These are phyloP conservation scores for Suillus bovinus DNA, from an alignment of 768 basidiomycete genomes.

Conservation along the genomic window DNA sequence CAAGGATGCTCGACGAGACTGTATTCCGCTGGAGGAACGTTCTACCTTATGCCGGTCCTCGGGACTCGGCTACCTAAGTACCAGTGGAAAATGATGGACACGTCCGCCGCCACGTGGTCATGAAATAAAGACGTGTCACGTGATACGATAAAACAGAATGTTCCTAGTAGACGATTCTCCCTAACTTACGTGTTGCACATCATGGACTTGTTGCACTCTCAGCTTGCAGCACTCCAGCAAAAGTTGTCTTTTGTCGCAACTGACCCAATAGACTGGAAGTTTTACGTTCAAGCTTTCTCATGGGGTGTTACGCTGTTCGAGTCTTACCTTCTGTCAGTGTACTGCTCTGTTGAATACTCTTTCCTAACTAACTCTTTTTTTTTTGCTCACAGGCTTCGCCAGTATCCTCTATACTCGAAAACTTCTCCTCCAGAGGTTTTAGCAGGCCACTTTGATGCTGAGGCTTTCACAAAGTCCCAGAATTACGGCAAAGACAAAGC, in stretches of 20 bases:
- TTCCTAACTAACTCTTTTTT: constrained; percentile 8
- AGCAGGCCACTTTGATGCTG: constrained; percentile 61
- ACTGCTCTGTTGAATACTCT: constrained; percentile 2
- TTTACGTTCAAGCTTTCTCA: constrained; percentile 75
- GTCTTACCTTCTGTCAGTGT: constrained; percentile 78
- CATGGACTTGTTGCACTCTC: constrained; percentile 66
- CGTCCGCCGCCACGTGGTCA: background rate
- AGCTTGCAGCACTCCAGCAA: constrained; percentile 56
- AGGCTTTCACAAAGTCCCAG: constrained; percentile 88
- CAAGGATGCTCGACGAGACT: background rate
- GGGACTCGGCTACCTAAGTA: background rate
- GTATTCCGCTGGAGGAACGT: background rate
- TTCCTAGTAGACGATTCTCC: background rate
- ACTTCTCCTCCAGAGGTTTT: constrained; percentile 70
- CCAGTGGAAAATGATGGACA: background rate
- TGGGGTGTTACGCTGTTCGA: constrained; percentile 85
- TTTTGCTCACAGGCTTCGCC: constrained; percentile 53
- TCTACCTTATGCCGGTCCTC: background rate
- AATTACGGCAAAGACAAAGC: constrained; percentile 91
- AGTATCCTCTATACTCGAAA: constrained; percentile 84
- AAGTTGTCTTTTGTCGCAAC: constrained; percentile 70
- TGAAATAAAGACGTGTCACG: background rate
- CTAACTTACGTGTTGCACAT: too few relatives aligned
- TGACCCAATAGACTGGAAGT: constrained; percentile 78
- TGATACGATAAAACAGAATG: background rate